phyloP scores from a whole-genome alignment of 2,329 filamentous ascomycete species.

The Sarocladium oryzae region DNA sequence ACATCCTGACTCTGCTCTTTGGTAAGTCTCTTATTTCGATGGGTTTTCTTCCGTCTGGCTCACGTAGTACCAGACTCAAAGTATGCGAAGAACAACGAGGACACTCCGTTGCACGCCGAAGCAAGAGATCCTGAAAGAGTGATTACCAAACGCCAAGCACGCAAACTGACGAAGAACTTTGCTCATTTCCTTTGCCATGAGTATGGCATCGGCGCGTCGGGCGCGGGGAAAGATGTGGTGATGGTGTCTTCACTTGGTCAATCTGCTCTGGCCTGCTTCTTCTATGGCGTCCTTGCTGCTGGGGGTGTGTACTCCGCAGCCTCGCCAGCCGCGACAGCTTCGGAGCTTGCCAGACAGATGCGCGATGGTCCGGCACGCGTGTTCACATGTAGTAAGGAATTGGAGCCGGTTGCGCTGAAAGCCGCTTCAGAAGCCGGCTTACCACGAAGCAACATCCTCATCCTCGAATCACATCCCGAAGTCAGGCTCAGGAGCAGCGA shows the following conservation, averaged over 20 bases:
- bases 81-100: conserved; percentile 29
- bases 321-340: conserved; percentile 39
- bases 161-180: conserved; percentile 41
- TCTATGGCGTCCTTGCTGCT: conserved; percentile 51
- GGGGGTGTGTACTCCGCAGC: conserved; percentile 54
- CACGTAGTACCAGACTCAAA: conserved; percentile 26
- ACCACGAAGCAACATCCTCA: conserved; percentile 37
- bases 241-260: conserved; percentile 51
- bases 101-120: conserved; percentile 49
- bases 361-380: conserved; percentile 30
- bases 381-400: conserved; percentile 40
- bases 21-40: too few species aligned
- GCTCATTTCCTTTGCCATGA: conserved; percentile 47
- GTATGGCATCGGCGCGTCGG: conserved; percentile 40
- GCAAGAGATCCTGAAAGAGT: conserved; percentile 46
- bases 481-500: conserved; percentile 21
- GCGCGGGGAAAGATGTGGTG: conserved; percentile 37
- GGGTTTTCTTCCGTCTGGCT: too few species aligned
- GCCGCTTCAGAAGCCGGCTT: conserved; percentile 43
- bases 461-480: conserved; percentile 35
- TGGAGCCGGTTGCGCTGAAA: conserved; percentile 37
- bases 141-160: conserved; percentile 46
- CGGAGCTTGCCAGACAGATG: conserved; percentile 43
- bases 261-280: conserved; percentile 44
- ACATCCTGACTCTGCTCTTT: conserved; percentile 37